Conservation (phyloP, 352 stramenopile species). For the Phytophthora macrochlamydospora region DNA sequence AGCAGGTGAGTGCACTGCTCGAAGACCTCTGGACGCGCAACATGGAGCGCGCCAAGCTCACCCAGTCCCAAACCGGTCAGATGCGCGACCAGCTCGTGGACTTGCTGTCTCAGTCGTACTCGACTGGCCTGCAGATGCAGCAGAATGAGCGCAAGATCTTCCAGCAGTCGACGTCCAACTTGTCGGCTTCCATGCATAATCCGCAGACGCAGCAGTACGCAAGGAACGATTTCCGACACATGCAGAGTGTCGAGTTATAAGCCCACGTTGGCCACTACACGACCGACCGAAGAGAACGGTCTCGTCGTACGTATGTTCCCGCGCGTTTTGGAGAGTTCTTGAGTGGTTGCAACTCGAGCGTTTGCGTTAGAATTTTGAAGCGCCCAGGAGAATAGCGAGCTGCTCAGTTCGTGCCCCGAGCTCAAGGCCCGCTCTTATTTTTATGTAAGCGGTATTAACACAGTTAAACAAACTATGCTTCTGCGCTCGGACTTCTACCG, state of each 20-base stretch:
- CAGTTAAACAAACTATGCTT: neutral
- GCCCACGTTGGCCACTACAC: slow-evolving; percentile 11
- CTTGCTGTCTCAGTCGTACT: slow-evolving; percentile 59
- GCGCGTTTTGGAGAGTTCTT: slow-evolving; percentile 4
- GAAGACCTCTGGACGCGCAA: slow-evolving; percentile 48
- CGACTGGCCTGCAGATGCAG: slow-evolving; percentile 52
- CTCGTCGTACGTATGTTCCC: slow-evolving; percentile 22
- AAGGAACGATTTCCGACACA: slow-evolving; percentile 28
- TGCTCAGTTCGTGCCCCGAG: slow-evolving; percentile 10
- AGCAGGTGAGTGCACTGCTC: slow-evolving; percentile 52
- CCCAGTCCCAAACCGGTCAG: slow-evolving; percentile 30
- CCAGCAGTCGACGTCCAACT: slow-evolving; percentile 25
- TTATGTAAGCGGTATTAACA: slow-evolving; percentile 40
- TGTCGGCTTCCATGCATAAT: slow-evolving; percentile 29
- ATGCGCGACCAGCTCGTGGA: slow-evolving; percentile 51
- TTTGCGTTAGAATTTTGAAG: slow-evolving; percentile 5
- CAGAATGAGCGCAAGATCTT: slow-evolving; percentile 48
- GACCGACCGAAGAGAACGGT: slow-evolving; percentile 14
- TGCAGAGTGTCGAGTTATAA: slow-evolving; percentile 52
- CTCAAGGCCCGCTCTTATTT: slow-evolving; percentile 30
- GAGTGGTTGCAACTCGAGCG: slow-evolving; percentile 13
- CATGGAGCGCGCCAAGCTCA: slow-evolving; percentile 33
- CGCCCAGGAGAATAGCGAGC: slow-evolving; percentile 34
- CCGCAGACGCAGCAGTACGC: slow-evolving; percentile 20
- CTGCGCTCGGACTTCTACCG: too few species aligned